Evolutionary conservation across 768 basidiomycete species (phyloP).

Genomic region (Tulasnella sp.): DNA sequence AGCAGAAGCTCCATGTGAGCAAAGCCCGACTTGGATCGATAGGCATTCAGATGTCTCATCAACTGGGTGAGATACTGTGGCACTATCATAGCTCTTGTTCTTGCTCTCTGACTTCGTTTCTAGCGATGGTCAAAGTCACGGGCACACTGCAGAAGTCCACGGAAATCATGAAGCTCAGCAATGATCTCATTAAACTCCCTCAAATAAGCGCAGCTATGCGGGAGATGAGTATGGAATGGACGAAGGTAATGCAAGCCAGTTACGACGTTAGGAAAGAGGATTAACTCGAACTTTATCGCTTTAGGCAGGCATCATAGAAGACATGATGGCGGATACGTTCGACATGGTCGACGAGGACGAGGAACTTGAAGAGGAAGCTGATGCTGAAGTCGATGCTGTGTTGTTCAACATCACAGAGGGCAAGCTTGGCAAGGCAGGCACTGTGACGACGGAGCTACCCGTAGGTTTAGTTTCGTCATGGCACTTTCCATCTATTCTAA

Average conservation of each 20-base stretch:
- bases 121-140: conserved; percentile 94
- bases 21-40: conserved; percentile 92
- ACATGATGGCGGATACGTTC: conserved; percentile 93
- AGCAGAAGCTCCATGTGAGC: conserved; percentile 81
- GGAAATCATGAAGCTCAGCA: conserved; percentile 98
- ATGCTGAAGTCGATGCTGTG: conserved; percentile 94
- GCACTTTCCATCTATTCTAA: conserved; percentile 18
- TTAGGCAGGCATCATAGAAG: conserved; percentile 94
- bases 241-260: conserved; percentile 55
- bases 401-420: conserved; percentile 92
- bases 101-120: neutral
- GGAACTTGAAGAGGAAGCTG: conserved; percentile 92
- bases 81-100: neutral
- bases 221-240: conserved; percentile 99
- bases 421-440: conserved; percentile 80
- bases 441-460: conserved; percentile 62
- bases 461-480: conserved; percentile 40
- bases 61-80: conserved; percentile 63
- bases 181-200: conserved; percentile 81
- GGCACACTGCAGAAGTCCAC: conserved; percentile 97
- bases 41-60: conserved; percentile 78
- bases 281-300: neutral
- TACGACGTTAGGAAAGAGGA: neutral
- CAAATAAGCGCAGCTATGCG: conserved; percentile 90
- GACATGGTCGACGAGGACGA: conserved; percentile 83